A percentile compares a stretch with the other conserved stretches of the same genome.
Conservation (phyloP, 345 rosid species). For the Pseudoturritis turrita region DNA sequence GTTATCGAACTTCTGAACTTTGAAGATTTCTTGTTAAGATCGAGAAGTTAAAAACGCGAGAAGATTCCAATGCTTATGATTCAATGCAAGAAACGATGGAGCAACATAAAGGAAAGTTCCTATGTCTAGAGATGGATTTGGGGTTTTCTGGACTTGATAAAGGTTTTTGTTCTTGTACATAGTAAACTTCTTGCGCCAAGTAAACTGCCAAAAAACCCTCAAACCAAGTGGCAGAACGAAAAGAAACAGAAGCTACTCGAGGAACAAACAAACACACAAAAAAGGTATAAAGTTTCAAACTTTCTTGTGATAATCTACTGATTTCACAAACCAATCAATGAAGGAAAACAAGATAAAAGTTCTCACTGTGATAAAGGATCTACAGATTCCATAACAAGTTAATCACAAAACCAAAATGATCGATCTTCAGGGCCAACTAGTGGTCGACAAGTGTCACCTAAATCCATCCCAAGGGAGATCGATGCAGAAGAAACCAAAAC, state of each 20-base stretch:
- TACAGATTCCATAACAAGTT: conserved; percentile 3
- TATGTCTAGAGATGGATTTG: not conserved
- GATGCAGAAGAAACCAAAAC: not conserved
- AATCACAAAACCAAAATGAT: not conserved
- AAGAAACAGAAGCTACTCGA: not conserved
- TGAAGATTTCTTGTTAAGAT: not conserved
- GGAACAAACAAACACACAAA: conserved; percentile 1
- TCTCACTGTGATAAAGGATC: not conserved
- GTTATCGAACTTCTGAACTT: not conserved
- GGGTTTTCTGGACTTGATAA: not conserved
- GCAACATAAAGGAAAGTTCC: not conserved
- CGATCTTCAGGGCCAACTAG: not conserved
- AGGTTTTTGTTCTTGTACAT: not conserved
- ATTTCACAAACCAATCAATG: not conserved
- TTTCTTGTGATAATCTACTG: not conserved
- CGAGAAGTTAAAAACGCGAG: not conserved
- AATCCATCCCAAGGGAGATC: not conserved
- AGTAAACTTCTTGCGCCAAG: not conserved
- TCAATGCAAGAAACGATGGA: not conserved
- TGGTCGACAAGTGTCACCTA: conserved; percentile 7
- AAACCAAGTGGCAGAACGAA: not conserved
- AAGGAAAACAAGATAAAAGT: not conserved
- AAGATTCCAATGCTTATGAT: not conserved
- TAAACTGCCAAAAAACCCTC: not conserved
- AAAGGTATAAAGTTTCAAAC: conserved; percentile 1